Evolutionary conservation across 164 flowering plant species (phyloP).

Genomic region (Chloranthus sessilifolius): DNA sequence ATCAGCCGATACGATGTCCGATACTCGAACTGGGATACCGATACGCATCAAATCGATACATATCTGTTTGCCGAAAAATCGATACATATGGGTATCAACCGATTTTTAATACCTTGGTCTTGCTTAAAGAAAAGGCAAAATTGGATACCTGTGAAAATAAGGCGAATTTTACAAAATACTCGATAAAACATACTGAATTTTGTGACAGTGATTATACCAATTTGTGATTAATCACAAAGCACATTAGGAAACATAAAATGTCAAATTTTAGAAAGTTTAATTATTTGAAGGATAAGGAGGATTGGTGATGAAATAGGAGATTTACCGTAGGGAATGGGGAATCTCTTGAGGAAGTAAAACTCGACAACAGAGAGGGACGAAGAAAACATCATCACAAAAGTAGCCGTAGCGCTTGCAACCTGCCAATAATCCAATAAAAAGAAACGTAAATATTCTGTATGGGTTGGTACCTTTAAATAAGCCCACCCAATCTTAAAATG

Average conservation of each 20-base stretch:
- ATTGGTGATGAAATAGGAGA: slow-evolving; percentile 1
- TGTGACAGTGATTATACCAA: not conserved
- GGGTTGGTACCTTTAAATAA: no score
- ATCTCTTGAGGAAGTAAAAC: slow-evolving; percentile 87
- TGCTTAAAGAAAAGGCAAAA: not conserved
- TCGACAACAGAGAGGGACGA: slow-evolving; percentile 96
- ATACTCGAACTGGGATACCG: no score
- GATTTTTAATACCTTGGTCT: no score
- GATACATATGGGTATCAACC: no score
- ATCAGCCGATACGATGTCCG: no score
- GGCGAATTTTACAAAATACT: not conserved
- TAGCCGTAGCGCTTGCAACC: slow-evolving; percentile 98
- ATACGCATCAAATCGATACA: no score
- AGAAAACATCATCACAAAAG: slow-evolving; percentile 98
- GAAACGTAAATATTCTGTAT: no score
- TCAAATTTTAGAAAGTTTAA: not conserved
- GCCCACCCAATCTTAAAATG: no score
- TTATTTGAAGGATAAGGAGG: no score
- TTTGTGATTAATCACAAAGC: not conserved
- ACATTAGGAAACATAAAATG: not conserved
- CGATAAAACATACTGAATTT: not conserved
- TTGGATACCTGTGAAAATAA: not conserved
- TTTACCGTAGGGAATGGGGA: slow-evolving; percentile 87
- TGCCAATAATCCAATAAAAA: slow-evolving; percentile 16
- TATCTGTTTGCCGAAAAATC: no score